Percentiles rank a stretch among this genome's conserved stretches.
Evolutionary conservation across 1,284 basidiomycete genomes (phyloP).

Genomic region (Tilletia setariae): DNA sequence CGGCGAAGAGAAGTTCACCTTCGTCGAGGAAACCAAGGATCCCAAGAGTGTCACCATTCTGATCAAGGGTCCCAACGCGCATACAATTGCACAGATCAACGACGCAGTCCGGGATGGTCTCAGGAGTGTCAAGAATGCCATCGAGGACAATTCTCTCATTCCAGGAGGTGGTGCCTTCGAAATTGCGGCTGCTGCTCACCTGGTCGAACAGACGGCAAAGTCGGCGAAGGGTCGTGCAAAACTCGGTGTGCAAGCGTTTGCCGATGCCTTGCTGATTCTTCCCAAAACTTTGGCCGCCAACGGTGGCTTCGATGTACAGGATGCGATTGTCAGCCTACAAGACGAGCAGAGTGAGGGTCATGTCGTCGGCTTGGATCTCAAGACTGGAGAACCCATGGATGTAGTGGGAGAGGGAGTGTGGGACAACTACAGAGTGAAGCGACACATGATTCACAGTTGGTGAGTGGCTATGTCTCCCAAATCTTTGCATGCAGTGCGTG

Average conservation of each 20-base stretch:
- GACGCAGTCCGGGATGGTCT: slow-evolving; percentile 95
- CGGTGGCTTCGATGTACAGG: slow-evolving; percentile 96
- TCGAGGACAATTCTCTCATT: slow-evolving; percentile 83
- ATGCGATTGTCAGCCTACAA: slow-evolving; percentile 84
- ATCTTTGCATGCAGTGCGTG: too few species aligned
- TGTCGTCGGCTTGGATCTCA: slow-evolving; percentile 82
- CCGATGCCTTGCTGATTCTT: slow-evolving; percentile 88
- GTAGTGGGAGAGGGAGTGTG: slow-evolving; percentile 92
- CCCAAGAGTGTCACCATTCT: slow-evolving; percentile 96
- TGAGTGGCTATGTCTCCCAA: slow-evolving; percentile 24
- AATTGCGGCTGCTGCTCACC: slow-evolving; percentile 81
- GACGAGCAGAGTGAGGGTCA: slow-evolving; percentile 91
- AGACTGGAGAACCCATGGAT: slow-evolving; percentile 93
- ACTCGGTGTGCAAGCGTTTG: slow-evolving; percentile 95
- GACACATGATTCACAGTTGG: slow-evolving; percentile 81
- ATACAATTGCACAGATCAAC: slow-evolving; percentile 94
- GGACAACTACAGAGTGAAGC: slow-evolving; percentile 98
- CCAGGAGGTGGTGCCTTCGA: slow-evolving; percentile 98
- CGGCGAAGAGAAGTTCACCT: slow-evolving; percentile 98
- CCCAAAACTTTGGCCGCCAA: slow-evolving; percentile 96
- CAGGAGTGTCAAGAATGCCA: slow-evolving; percentile 91
- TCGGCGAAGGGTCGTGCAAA: slow-evolving; percentile 91
- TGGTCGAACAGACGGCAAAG: slow-evolving; percentile 72
- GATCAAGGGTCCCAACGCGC: slow-evolving; percentile 77
- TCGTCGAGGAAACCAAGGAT: slow-evolving; percentile 91